Conservation (phyloP, 257 asterid species). For the Leptodermis oblonga region DNA sequence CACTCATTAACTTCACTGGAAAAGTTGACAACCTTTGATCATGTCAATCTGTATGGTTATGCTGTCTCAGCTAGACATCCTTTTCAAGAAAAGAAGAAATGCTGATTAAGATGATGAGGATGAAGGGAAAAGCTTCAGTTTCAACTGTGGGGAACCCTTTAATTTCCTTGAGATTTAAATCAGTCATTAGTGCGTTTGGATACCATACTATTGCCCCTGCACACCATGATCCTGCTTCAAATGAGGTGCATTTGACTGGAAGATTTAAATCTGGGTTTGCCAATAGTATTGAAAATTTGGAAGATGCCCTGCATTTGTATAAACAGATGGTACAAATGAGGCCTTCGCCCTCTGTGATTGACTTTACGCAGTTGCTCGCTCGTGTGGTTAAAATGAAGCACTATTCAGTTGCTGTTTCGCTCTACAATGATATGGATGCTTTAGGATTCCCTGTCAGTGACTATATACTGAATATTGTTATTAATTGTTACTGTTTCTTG, state of each 20-base stretch:
- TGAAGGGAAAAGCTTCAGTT: not conserved
- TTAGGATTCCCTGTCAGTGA: slow-evolving; percentile 5
- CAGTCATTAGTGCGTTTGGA: not conserved
- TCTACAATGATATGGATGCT: slow-evolving; percentile 8
- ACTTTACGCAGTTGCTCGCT: slow-evolving; percentile 9
- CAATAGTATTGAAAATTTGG: not conserved
- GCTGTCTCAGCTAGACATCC: not conserved
- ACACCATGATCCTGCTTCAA: not conserved
- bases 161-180: not conserved
- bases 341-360: slow-evolving; percentile 26
- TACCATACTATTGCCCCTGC: not conserved
- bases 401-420: not conserved
- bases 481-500: slow-evolving; percentile 21
- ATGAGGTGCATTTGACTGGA: not conserved
- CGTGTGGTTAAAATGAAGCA: not conserved
- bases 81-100: not conserved
- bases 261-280: slow-evolving; percentile 3
- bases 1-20: too few species aligned
- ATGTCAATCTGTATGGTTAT: not conserved
- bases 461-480: slow-evolving; percentile 7
- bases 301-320: slow-evolving; percentile 29
- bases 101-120: slow-evolving; percentile 1
- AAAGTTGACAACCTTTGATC: not conserved
- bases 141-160: not conserved
- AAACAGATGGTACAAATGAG: slow-evolving; percentile 19